A percentile compares a stretch with the other conserved stretches of the same genome.
These are phyloP conservation scores for Cutaneotrichosporon dermatis DNA, from an alignment of 1,284 basidiomycete species.

Conservation along the genomic window DNA sequence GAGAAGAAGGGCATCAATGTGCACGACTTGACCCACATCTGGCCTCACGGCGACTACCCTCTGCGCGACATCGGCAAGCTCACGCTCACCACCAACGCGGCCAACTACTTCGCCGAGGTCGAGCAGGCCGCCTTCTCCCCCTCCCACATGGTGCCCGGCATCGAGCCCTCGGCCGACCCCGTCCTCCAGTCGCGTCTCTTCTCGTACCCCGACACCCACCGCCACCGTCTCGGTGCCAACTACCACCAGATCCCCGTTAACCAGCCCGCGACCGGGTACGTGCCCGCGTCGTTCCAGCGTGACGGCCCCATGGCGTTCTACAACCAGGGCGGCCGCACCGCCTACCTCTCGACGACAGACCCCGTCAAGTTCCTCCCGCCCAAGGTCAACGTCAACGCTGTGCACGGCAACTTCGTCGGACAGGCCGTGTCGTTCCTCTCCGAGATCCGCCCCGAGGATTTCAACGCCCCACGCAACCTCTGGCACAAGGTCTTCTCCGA, in stretches of 20 bases:
- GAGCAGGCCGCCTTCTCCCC: slow-evolving; percentile 66
- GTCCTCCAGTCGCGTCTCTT: slow-evolving; percentile 88
- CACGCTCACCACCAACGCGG: slow-evolving; percentile 76
- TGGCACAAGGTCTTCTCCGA: slow-evolving; percentile 75
- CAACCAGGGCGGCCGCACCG: slow-evolving; percentile 77
- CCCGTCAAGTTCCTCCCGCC: slow-evolving; percentile 35
- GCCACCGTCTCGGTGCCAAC: slow-evolving; percentile 65
- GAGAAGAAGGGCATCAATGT: slow-evolving; percentile 44
- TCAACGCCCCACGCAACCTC: slow-evolving; percentile 79
- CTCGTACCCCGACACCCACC: slow-evolving; percentile 92
- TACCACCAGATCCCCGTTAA: slow-evolving; percentile 89
- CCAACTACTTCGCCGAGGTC: slow-evolving; percentile 61
- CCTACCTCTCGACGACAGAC: slow-evolving; percentile 72
- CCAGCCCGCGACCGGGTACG: slow-evolving; percentile 59
- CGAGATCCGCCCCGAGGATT: slow-evolving; percentile 77
- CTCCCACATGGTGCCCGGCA: slow-evolving; percentile 76
- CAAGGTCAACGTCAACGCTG: slow-evolving; percentile 37
- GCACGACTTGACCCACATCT: slow-evolving; percentile 86
- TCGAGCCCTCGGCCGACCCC: slow-evolving; percentile 83
- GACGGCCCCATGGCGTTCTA: slow-evolving; percentile 57
- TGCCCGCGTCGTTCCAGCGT: slow-evolving; percentile 73
- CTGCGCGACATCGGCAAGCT: slow-evolving; percentile 78
- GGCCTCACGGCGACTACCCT: slow-evolving; percentile 80
- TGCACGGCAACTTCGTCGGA: slow-evolving; percentile 72
- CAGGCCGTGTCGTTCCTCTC: slow-evolving; percentile 68